A percentile compares a stretch with the other conserved stretches of the same genome.
Conservation (phyloP, 768 basidiomycete genomes). For the Termitomyces sp. region DNA sequence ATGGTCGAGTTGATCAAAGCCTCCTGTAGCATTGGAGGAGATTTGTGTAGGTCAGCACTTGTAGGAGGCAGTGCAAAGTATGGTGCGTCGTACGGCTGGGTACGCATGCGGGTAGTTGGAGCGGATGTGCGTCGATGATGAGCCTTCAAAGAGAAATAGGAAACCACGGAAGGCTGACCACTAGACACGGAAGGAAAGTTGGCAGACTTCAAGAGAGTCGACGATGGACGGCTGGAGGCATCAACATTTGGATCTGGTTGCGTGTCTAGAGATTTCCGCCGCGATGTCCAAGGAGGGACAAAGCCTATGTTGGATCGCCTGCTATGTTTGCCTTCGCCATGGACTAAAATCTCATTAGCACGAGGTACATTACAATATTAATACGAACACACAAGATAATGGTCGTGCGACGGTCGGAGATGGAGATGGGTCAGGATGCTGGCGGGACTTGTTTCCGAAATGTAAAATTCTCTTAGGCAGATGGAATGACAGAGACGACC, state of each 20-base stretch:
- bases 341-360: constrained; percentile 1
- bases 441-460: constrained; percentile 16
- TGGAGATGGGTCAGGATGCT: constrained; percentile 5
- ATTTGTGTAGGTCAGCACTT: constrained; percentile 23
- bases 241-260: not conserved
- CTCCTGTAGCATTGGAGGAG: constrained; percentile 29
- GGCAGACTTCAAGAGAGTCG: constrained; percentile 18
- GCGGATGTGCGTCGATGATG: constrained; percentile 30
- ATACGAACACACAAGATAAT: not conserved
- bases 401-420: not conserved
- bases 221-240: constrained; percentile 22
- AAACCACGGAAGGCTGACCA: constrained; percentile 20
- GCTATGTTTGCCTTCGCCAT: not conserved
- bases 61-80: constrained; percentile 44
- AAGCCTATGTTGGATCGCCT: constrained; percentile 11
- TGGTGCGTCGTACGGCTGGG: constrained; percentile 43
- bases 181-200: constrained; percentile 4
- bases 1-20: constrained; percentile 13
- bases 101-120: constrained; percentile 32
- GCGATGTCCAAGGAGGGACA: constrained; percentile 13
- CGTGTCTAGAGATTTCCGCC: constrained; percentile 11
- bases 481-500: constrained; percentile 19
- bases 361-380: not conserved
- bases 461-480: constrained; percentile 18
- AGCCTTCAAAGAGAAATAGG: constrained; percentile 28